Percentiles rank a stretch among this genome's conserved stretches.
Conservation (phyloP, 1,284 basidiomycete genomes). For the Sanghuangporus sanghuang region DNA sequence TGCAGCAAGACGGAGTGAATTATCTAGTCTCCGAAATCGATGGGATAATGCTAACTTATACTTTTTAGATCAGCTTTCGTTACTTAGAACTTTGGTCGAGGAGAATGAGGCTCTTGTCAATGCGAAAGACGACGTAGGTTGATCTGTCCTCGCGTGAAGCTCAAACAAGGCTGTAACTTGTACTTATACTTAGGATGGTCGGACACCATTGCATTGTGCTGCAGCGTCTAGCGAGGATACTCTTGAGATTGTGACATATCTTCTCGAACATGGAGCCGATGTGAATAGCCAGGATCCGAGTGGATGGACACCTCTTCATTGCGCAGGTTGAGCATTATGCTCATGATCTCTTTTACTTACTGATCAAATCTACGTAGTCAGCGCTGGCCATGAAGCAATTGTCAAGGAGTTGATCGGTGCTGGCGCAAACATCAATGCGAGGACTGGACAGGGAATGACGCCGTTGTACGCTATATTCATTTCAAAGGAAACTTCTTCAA, state of each 20-base stretch:
- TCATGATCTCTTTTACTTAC: neutral
- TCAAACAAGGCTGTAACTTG: neutral
- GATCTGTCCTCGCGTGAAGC: neutral
- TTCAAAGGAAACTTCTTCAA: neutral
- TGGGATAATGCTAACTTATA: neutral
- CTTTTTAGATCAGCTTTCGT: conserved; percentile 63
- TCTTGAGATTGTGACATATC: conserved; percentile 63
- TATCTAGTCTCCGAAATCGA: neutral
- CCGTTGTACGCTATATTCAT: conserved; percentile 58
- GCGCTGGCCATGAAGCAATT: conserved; percentile 75
- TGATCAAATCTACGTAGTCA: conserved; percentile 41
- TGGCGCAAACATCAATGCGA: conserved; percentile 78
- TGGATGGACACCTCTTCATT: conserved; percentile 87
- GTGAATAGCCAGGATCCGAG: conserved; percentile 68
- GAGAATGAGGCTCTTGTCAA: conserved; percentile 68
- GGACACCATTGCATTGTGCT: conserved; percentile 89
- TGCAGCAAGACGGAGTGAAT: conserved; percentile 62
- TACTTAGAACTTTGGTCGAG: conserved; percentile 64
- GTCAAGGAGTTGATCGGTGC: conserved; percentile 80
- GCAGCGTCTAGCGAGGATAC: conserved; percentile 62
- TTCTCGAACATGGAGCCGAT: conserved; percentile 70
- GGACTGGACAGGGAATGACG: conserved; percentile 84
- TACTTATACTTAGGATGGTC: conserved; percentile 58
- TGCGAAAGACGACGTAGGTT: conserved; percentile 60
- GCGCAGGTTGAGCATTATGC: conserved; percentile 56